Evolutionary conservation across 1,284 basidiomycete genomes (phyloP).

Genomic region (Sphaerobolus stellatus): DNA sequence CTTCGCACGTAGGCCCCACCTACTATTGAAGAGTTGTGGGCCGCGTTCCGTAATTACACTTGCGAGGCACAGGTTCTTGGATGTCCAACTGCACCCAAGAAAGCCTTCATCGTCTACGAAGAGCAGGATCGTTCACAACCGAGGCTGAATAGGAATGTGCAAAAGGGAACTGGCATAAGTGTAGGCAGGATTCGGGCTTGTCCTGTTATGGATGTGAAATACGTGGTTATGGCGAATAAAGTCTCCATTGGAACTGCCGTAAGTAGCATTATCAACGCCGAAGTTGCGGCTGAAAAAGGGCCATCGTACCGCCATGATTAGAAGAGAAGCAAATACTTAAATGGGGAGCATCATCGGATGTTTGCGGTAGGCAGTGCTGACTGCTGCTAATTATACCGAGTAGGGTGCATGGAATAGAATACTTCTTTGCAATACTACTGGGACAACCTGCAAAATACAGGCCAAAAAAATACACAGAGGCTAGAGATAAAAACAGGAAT

Average conservation of each 20-base stretch:
- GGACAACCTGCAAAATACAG: no score
- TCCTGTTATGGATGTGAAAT: conserved; percentile 92
- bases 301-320: no score
- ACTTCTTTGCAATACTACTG: no score
- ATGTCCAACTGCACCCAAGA: conserved; percentile 84
- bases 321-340: no score
- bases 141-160: conserved; percentile 85
- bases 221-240: conserved; percentile 93
- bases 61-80: conserved; percentile 79
- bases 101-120: conserved; percentile 91
- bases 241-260: conserved; percentile 97
- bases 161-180: conserved; percentile 89
- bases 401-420: no score
- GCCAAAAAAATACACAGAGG: no score
- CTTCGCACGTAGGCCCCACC: conserved; percentile 82
- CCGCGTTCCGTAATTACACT: conserved; percentile 75
- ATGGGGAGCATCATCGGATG: no score
- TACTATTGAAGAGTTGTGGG: conserved; percentile 82
- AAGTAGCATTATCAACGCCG: conserved; percentile 96
- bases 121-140: conserved; percentile 94
- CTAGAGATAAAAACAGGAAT: no score
- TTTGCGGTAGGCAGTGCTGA: no score
- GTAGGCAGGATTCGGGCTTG: conserved; percentile 93
- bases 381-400: no score
- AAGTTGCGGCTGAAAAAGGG: conserved; percentile 87